Evolutionary conservation across 768 basidiomycete genomes (phyloP).

Genomic region (Rhodotorula babjevae): DNA sequence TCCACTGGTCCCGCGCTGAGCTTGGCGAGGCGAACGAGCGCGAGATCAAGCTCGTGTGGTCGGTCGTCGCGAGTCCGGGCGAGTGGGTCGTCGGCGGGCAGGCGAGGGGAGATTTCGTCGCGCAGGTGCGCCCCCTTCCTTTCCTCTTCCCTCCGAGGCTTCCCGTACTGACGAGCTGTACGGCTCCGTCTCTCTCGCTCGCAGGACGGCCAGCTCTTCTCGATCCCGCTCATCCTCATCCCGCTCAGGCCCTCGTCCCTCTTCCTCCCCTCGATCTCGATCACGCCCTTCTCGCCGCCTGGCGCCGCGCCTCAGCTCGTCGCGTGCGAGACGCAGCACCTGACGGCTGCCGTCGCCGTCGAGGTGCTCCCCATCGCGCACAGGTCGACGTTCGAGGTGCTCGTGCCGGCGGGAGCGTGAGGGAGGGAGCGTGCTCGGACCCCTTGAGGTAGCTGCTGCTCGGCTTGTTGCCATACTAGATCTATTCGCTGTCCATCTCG

Average conservation of each 20-base stretch:
- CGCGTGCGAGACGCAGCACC: conserved; percentile 67
- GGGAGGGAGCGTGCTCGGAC: background rate
- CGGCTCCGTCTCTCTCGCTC: conserved; percentile 5
- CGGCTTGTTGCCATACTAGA: background rate
- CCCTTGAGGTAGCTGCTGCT: too few relatives aligned
- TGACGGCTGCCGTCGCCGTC: conserved; percentile 75
- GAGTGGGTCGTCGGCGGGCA: conserved; percentile 84
- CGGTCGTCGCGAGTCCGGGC: conserved; percentile 66
- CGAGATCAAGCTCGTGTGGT: conserved; percentile 52
- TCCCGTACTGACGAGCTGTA: background rate
- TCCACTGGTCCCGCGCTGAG: conserved; percentile 64
- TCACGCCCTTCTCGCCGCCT: conserved; percentile 58
- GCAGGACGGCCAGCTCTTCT: conserved; percentile 62
- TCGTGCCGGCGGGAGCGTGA: background rate
- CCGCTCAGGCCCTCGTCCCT: conserved; percentile 80
- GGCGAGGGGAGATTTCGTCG: conserved; percentile 76
- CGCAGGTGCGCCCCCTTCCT: conserved; percentile 54
- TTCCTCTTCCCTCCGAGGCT: background rate
- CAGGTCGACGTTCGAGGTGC: conserved; percentile 64
- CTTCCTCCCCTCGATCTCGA: conserved; percentile 64
- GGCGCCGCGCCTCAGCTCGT: conserved; percentile 51
- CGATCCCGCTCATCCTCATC: conserved; percentile 69
- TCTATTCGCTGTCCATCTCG: too few relatives aligned
- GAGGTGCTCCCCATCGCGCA: conserved; percentile 75
- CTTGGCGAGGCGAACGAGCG: conserved; percentile 23